Evolutionary conservation across 352 stramenopile genomes (phyloP), one percentile per base, ranked within the genome.

Genomic region (Phytopythium ostracodes): DNA sequence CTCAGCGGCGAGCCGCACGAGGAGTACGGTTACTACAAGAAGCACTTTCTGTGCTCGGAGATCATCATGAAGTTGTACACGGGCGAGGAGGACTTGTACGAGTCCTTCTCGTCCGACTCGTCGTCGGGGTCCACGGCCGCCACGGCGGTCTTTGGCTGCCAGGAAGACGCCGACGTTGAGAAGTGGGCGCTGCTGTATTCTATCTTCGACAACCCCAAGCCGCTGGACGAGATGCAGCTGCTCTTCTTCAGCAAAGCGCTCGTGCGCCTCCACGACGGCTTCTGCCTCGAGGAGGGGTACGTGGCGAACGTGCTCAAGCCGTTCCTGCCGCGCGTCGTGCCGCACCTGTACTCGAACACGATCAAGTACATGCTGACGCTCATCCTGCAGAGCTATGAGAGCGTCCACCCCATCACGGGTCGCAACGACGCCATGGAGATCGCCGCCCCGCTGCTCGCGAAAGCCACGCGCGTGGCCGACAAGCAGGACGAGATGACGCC

Each of bases 11-110:
- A 92, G 51, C 84, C 86, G 4, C 82, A 95, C 63, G 87, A 95
- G 56, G 87, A 95, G 70, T 95, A 95, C 64, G 87, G 87, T 8
- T 95, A 89, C 67, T 95, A 95, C 75, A 95, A 95, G 65, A 89
- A 87, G 55, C 83, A 91, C 59, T 95, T 95, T 62, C 64, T 95
- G 36, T 95, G 87, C 72, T 95, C 87, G 2, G 87, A 95, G 73
- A 93, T 95, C 66, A 93, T 95, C 59, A 95, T 95, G 87, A 92
- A 92, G 63, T 73, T 95, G 6, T 95, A 95, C 72, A 94, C 87
- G 25, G 87, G 87, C 35, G 87, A 95, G 56, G 87, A 95, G 42
- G 87, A 95, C 54, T 58, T 95, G 61, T 95, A 95, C 70, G 84
- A 95, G 60, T 95, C 87, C 18, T 95, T 95, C 59, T 93, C 84